Evolutionary conservation across 306 rosid genomes (phyloP).

Genomic region (Astragalus membranaceus): DNA sequence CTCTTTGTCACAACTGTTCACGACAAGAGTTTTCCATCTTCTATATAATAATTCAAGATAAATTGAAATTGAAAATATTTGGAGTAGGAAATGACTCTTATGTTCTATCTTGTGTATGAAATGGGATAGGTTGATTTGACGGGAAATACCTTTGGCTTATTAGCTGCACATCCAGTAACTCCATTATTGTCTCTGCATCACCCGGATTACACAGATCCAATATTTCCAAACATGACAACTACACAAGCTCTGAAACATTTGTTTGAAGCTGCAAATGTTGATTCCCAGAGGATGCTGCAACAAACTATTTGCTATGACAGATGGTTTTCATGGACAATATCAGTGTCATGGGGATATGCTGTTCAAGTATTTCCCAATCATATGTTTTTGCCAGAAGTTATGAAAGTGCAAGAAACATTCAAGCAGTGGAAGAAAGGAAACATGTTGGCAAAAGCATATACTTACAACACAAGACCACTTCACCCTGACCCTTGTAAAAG

Average conservation of each 20-base stretch:
- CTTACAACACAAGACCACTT: constrained; percentile 40
- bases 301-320: constrained; percentile 79
- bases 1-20: no score
- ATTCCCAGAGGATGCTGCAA: constrained; percentile 69
- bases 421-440: constrained; percentile 49
- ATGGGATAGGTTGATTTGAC: constrained; percentile 54
- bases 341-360: constrained; percentile 92
- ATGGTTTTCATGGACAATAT: constrained; percentile 75
- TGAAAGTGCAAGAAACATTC: constrained; percentile 59
- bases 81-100: background rate
- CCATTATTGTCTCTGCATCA: constrained; percentile 84
- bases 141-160: constrained; percentile 67
- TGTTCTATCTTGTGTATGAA: background rate
- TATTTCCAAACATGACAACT: constrained; percentile 73
- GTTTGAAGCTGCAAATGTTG: constrained; percentile 43
- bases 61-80: no score
- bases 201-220: constrained; percentile 48
- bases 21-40: no score
- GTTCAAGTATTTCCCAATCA: constrained; percentile 56
- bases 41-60: no score
- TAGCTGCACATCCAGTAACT: constrained; percentile 72
- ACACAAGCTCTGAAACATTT: constrained; percentile 52
- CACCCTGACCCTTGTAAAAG: constrained; percentile 58
- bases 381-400: constrained; percentile 43
- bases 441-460: constrained; percentile 37